These are phyloP conservation scores for Aureobasidium mangrovei DNA, from an alignment of 2,329 filamentous ascomycete genomes.

Conservation along the genomic window DNA sequence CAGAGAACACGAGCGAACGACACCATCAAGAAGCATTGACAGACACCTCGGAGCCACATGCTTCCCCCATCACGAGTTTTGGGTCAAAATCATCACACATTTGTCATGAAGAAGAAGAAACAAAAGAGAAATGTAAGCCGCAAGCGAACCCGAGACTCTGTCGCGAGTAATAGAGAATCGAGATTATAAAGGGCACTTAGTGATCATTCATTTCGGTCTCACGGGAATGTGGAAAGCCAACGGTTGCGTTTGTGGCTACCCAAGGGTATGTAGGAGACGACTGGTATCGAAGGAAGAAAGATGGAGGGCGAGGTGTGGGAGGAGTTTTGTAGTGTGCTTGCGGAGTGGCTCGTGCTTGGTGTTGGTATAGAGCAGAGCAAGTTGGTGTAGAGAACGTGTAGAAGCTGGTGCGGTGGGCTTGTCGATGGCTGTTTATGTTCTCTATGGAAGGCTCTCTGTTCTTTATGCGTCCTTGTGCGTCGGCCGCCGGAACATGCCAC, in stretches of 20 bases:
- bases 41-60: no score
- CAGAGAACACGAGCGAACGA: no score
- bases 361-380: no score
- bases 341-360: no score
- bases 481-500: background rate
- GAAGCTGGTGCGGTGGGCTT: no score
- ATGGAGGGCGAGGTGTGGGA: background rate
- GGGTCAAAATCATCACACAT: no score
- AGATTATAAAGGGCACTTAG: constrained; percentile 13
- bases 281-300: constrained; percentile 2
- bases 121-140: constrained; percentile 9
- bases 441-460: background rate
- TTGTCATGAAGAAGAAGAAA: background rate
- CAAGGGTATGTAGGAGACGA: constrained; percentile 12
- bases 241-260: background rate
- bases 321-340: background rate
- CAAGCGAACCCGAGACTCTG: constrained; percentile 13
- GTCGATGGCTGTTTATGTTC: no score
- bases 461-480: background rate
- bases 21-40: no score
- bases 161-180: background rate
- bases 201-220: constrained; percentile 7
- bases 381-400: no score
- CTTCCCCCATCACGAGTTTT: no score
- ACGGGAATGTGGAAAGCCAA: constrained; percentile 5